These are phyloP conservation scores for Macroventuria anomochaeta DNA, from an alignment of 2,329 filamentous ascomycete genomes.

Conservation along the genomic window DNA sequence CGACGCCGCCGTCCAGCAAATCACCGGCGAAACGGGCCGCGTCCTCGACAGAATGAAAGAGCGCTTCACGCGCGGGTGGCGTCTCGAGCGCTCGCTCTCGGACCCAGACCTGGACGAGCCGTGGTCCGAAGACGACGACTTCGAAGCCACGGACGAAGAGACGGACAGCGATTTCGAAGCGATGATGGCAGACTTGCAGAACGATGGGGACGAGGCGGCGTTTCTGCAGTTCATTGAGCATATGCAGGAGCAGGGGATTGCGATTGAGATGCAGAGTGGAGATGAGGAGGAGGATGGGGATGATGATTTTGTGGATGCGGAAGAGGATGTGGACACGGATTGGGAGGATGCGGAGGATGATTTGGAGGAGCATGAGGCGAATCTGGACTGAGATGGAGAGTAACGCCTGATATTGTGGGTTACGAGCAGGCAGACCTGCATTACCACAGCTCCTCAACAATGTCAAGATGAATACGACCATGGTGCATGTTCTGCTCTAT, in stretches of 20 bases:
- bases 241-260: constrained; percentile 13
- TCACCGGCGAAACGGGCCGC: constrained; percentile 21
- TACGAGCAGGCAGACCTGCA: too few relatives aligned
- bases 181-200: constrained; percentile 13
- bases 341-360: constrained; percentile 13
- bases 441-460: too few relatives aligned
- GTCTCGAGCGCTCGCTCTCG: background rate
- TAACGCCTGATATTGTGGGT: background rate
- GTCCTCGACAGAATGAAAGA: constrained; percentile 17
- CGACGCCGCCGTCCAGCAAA: constrained; percentile 19
- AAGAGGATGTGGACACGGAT: background rate
- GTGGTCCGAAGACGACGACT: constrained; percentile 3
- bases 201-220: constrained; percentile 9
- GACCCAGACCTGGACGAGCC: background rate
- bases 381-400: background rate
- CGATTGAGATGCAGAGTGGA: constrained; percentile 1
- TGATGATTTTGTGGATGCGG: background rate
- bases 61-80: constrained; percentile 12
- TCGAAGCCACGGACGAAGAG: constrained; percentile 3
- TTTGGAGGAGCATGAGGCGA: background rate
- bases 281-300: constrained; percentile 3
- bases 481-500: too few relatives aligned
- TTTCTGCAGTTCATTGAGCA: constrained; percentile 7
- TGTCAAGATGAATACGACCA: too few relatives aligned
- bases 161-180: constrained; percentile 9